Conservation (phyloP, 805 yeast species). For the Yamadazyma endophytica region DNA sequence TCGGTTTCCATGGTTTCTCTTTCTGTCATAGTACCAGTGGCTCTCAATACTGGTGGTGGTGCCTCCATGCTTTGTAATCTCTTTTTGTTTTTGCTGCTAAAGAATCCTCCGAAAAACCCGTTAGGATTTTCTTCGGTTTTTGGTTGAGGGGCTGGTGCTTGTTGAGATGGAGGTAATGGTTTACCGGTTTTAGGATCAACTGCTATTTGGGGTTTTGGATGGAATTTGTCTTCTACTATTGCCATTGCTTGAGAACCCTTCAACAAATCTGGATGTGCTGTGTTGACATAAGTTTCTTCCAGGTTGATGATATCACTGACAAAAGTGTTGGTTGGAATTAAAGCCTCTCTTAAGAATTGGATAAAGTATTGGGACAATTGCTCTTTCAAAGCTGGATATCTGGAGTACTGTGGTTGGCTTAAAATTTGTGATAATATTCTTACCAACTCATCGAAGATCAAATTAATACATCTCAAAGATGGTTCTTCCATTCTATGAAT, state of each 20-base stretch:
- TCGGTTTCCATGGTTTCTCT: constrained; percentile 96
- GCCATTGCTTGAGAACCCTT: constrained; percentile 95
- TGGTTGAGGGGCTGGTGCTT: constrained; percentile 21
- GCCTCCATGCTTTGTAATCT: constrained; percentile 94
- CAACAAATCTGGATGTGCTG: constrained; percentile 95
- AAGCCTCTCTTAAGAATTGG: constrained; percentile 71
- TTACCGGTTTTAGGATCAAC: constrained; percentile 91
- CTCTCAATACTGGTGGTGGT: constrained; percentile 92
- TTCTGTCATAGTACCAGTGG: constrained; percentile 89
- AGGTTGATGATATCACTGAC: constrained; percentile 78
- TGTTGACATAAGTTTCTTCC: constrained; percentile 92
- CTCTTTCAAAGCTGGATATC: constrained; percentile 90
- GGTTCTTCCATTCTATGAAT: constrained; percentile 95
- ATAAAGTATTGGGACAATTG: constrained; percentile 77
- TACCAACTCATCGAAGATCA: constrained; percentile 91
- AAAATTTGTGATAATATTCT: constrained; percentile 84
- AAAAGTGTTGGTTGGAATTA: constrained; percentile 80
- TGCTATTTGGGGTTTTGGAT: constrained; percentile 66
- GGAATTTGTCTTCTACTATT: constrained; percentile 83
- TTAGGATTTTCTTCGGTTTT: constrained; percentile 48
- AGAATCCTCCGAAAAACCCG: constrained; percentile 95
- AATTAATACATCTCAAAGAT: constrained; percentile 76
- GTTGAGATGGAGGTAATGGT: constrained; percentile 50
- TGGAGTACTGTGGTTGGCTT: constrained; percentile 72
- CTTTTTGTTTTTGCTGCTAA: constrained; percentile 87